These are phyloP conservation scores for Mycosarcoma maydis DNA, from an alignment of 1,284 basidiomycete species.

Conservation along the genomic window DNA sequence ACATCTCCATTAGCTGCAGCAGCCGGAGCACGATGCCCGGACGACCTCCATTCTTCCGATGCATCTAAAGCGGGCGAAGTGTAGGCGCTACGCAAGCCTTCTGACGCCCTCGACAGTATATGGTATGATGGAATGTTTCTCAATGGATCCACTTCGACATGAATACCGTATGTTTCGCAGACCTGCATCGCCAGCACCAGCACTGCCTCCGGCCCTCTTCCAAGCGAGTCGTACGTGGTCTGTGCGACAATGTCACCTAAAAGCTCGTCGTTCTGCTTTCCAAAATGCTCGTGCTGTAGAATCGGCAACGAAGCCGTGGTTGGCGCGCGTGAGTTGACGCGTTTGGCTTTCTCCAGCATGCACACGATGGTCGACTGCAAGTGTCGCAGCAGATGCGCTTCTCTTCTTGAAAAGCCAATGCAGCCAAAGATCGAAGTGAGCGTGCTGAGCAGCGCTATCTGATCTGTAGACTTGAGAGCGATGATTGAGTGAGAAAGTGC, in stretches of 20 bases:
- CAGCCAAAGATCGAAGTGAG: conserved; percentile 58
- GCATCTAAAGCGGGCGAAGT: conserved; percentile 29
- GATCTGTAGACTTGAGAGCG: conserved; percentile 58
- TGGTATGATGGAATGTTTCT: conserved; percentile 49
- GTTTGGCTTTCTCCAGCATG: conserved; percentile 46
- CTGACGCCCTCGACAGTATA: conserved; percentile 51
- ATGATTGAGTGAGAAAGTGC: conserved; percentile 56
- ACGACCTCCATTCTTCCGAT: conserved; percentile 24
- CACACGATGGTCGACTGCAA: conserved; percentile 52
- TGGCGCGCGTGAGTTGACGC: conserved; percentile 12
- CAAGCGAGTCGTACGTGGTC: conserved; percentile 31
- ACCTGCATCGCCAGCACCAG: conserved; percentile 61
- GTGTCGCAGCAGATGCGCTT: conserved; percentile 57
- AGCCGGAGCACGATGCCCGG: neutral
- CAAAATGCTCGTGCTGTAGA: conserved; percentile 26
- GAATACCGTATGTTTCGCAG: conserved; percentile 63
- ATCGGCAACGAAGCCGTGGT: conserved; percentile 30
- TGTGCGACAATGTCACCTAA: conserved; percentile 48
- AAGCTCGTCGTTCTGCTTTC: conserved; percentile 15
- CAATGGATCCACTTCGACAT: conserved; percentile 57
- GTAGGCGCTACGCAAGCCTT: conserved; percentile 44
- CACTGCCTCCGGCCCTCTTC: conserved; percentile 51
- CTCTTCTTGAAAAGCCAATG: conserved; percentile 57
- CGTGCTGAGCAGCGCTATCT: conserved; percentile 56
- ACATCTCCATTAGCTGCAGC: conserved; percentile 1